phyloP scores from a whole-genome alignment of 441 rosid genomes.

The Populus tomentosa region DNA sequence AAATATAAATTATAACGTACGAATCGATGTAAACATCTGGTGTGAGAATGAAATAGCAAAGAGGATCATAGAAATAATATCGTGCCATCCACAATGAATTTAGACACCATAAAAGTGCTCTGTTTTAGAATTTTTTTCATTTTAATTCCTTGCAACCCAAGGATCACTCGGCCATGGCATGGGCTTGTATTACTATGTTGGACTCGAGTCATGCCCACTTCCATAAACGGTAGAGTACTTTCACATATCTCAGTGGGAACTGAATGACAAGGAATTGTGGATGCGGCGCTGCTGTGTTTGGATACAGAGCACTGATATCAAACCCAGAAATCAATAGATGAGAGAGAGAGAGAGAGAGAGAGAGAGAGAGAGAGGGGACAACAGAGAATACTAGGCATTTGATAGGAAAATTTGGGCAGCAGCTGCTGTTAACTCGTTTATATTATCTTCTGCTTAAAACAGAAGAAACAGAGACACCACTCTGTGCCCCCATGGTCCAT shows the following conservation, averaged over 20 bases:
- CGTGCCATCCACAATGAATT: neutral
- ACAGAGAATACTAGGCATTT: constrained; percentile 9
- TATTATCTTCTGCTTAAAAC: constrained; percentile 24
- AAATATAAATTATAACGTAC: too few relatives aligned
- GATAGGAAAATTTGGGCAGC: constrained; percentile 29
- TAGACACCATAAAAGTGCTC: neutral
- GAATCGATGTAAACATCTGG: neutral
- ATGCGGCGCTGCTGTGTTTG: constrained; percentile 10
- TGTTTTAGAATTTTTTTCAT: neutral
- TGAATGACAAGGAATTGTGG: constrained; percentile 8
- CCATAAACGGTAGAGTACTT: constrained; percentile 10
- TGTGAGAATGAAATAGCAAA: neutral
- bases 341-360: neutral
- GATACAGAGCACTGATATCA: neutral
- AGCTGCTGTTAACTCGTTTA: constrained; percentile 19
- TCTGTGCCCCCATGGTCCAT: constrained; percentile 20
- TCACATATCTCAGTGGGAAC: constrained; percentile 9
- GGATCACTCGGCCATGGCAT: neutral
- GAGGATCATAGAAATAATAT: neutral
- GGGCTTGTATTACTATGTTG: constrained; percentile 12
- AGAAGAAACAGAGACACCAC: too few relatives aligned
- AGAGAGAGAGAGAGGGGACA: neutral
- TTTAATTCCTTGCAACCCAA: neutral
- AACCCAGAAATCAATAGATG: neutral
- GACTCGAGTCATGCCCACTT: constrained; percentile 8